A percentile compares a stretch with the other conserved stretches of the same genome.
Conservation (phyloP, 1,284 basidiomycete species). For the Lentinula novae-zelandiae region DNA sequence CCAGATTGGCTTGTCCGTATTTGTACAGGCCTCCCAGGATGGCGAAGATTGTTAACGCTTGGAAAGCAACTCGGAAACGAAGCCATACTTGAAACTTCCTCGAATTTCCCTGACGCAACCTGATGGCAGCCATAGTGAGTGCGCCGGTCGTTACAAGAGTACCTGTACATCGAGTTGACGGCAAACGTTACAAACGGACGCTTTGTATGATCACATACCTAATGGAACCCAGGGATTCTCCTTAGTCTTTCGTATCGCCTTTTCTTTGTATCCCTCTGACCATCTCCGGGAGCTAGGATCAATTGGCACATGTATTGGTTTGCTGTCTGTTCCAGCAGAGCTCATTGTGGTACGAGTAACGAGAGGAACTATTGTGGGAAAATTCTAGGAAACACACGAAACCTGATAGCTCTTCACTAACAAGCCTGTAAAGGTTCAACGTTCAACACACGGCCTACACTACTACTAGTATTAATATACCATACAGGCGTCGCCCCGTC, state of each 20-base stretch:
- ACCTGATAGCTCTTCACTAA: no score
- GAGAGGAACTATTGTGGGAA: not conserved
- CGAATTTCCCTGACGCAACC: conserved; percentile 63
- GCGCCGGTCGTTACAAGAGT: conserved; percentile 64
- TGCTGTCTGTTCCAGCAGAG: not conserved
- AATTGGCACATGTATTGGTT: not conserved
- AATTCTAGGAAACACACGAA: not conserved
- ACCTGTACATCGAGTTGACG: conserved; percentile 36
- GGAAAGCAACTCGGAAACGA: conserved; percentile 72
- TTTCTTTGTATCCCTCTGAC: conserved; percentile 57
- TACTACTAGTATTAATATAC: no score
- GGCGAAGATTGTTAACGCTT: conserved; percentile 73
- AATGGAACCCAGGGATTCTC: conserved; percentile 78
- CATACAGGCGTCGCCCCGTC: not conserved
- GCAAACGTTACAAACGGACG: not conserved
- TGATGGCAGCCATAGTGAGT: conserved; percentile 61
- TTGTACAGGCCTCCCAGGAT: conserved; percentile 60
- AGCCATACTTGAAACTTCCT: conserved; percentile 76
- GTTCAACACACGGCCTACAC: no score
- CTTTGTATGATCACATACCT: conserved; percentile 40
- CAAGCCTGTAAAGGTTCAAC: no score
- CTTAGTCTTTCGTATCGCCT: conserved; percentile 68
- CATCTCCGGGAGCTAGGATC: conserved; percentile 7
- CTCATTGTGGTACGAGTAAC: not conserved
- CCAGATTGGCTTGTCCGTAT: conserved; percentile 23